Conservation (phyloP, 768 basidiomycete species). For the Trametes elegans region DNA sequence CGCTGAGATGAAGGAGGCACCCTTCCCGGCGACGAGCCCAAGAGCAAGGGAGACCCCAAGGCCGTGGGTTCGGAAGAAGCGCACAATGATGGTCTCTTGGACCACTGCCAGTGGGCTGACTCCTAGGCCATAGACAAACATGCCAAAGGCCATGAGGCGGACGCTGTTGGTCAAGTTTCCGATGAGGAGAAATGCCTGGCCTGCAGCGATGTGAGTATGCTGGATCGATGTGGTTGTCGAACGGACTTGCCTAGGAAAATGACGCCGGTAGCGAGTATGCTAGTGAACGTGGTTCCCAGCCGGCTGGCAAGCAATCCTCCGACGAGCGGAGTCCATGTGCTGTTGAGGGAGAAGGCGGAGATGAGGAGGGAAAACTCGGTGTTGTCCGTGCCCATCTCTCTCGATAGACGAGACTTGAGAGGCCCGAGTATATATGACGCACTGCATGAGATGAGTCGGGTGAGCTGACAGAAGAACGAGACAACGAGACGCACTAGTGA, state of each 20-base stretch:
- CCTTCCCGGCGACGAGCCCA: constrained; percentile 82
- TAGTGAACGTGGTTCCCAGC: constrained; percentile 68
- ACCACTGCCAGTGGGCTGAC: constrained; percentile 79
- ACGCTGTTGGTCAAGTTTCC: constrained; percentile 62
- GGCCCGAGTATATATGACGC: constrained; percentile 76
- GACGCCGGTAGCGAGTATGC: constrained; percentile 72
- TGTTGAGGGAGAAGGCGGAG: constrained; percentile 74
- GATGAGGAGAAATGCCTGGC: constrained; percentile 63
- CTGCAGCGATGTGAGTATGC: constrained; percentile 32
- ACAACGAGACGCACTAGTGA: constrained; percentile 55
- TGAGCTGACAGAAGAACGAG: neutral
- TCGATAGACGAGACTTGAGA: constrained; percentile 64
- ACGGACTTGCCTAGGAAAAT: constrained; percentile 54
- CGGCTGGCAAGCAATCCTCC: constrained; percentile 70
- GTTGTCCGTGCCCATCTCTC: constrained; percentile 73
- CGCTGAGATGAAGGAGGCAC: constrained; percentile 72
- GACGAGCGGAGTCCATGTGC: constrained; percentile 74
- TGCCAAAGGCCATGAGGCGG: constrained; percentile 69
- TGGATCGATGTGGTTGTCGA: neutral
- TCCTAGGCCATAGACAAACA: constrained; percentile 80
- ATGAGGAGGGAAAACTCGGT: constrained; percentile 77
- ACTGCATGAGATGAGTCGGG: constrained; percentile 35
- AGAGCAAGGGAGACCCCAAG: constrained; percentile 76
- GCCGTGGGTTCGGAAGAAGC: constrained; percentile 75
- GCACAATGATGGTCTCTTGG: constrained; percentile 83